These are phyloP conservation scores for Neofusicoccum sp. DNA, from an alignment of 2,329 filamentous ascomycete species.

Conservation along the genomic window DNA sequence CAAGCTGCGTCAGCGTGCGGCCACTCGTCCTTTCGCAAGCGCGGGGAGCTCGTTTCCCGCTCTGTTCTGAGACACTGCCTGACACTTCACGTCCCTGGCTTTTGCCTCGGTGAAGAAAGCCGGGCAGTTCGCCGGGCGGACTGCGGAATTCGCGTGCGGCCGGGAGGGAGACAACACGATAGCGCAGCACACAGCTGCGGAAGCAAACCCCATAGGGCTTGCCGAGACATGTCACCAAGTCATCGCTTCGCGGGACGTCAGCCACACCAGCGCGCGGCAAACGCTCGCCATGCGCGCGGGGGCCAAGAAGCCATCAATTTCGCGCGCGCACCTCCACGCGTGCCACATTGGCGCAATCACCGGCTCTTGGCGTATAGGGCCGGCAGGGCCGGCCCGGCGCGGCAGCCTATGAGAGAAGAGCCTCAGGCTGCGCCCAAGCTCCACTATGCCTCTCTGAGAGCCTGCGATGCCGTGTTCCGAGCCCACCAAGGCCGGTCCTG, in stretches of 20 bases:
- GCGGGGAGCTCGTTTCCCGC: conserved; percentile 4
- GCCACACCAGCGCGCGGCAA: background rate
- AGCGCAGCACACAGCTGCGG: background rate
- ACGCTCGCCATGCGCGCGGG: background rate
- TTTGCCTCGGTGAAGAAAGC: background rate
- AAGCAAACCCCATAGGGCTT: background rate
- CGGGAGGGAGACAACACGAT: background rate
- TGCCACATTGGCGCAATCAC: conserved; percentile 19
- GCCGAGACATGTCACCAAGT: background rate
- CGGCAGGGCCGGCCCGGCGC: conserved; percentile 1
- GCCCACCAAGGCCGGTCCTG: background rate
- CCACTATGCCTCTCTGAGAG: background rate
- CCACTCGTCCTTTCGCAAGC: conserved; percentile 4
- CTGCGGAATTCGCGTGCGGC: background rate
- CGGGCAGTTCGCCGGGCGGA: conserved; percentile 6
- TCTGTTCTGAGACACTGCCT: conserved; percentile 3
- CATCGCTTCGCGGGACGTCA: background rate
- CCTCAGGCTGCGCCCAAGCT: conserved; percentile 1
- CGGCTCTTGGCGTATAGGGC: background rate
- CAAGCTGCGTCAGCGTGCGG: background rate
- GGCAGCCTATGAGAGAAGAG: conserved; percentile 13
- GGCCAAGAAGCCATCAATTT: conserved; percentile 9
- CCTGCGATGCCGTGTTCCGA: conserved; percentile 11
- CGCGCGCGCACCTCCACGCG: conserved; percentile 5
- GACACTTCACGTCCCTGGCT: background rate